Evolutionary conservation across 169 alveolate species (phyloP), one percentile per base, ranked within the genome.

Genomic region (Cryptosporidium xiaoi): DNA sequence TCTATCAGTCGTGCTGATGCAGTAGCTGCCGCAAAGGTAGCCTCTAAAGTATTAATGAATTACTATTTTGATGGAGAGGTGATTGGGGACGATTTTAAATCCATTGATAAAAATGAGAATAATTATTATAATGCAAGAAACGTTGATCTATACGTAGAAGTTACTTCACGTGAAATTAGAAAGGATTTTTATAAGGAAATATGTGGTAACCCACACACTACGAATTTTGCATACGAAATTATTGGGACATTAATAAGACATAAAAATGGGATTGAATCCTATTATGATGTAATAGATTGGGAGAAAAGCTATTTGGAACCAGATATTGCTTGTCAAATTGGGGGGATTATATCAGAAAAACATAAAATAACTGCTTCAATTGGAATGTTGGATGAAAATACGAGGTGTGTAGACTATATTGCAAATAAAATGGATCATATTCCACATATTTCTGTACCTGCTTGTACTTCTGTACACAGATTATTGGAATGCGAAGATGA

Each of bases 401-500:
- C 48, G 10, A 40, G 10, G 10, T 77, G 87, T 16, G 46, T 77
- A 8, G 64, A 77, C 2, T 44, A 27, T 60, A 29, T 77, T 5
- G 31, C 53, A 7, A n/a, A 16, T 13, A 27, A 77, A 36, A 58
- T 27, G 58, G 33, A 34, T 20, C 3, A 18, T 16, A n/a, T 34
- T 3, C 87, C 87, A 13, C 69, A 77, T n/a, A 62, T 77, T 58
- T 34, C 77, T 6, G 51, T 77, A 34, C 65, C 64, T 60, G 64
- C 33, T 15, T 77, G 87, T 12, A 16, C 6, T 16, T 77, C 87
- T 20, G 77, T 55, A 40, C 2, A 27, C 27, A 4, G 53, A 58
- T 20, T 60, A 56, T 12, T 56, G n/a, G 51, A 40, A 5, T 77
- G 87, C 56, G 64, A 29, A 16, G 36, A 51, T 33, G 84, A 34